phyloP scores from a whole-genome alignment of 2,329 filamentous ascomycete species.

The Cladosporium sp. region DNA sequence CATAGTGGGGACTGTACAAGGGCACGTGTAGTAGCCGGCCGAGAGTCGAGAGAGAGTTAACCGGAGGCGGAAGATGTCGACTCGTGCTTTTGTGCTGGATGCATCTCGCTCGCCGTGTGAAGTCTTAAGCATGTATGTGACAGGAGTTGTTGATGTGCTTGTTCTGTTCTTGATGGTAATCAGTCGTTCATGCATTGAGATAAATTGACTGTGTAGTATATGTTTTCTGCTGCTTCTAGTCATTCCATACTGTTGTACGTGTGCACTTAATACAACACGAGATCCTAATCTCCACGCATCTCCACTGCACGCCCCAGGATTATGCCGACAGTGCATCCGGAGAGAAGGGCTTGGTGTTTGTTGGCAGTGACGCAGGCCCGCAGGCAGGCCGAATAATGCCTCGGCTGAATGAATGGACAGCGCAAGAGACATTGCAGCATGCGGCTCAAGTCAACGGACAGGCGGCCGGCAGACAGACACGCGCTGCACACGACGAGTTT shows the following conservation, averaged over 20 bases:
- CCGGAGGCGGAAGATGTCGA: neutral
- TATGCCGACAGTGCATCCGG: neutral
- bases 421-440: constrained; percentile 3
- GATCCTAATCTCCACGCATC: neutral
- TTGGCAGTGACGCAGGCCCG: neutral
- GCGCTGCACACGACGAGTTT: neutral
- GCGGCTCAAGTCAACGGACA: constrained; percentile 11
- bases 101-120: no score
- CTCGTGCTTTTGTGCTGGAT: neutral
- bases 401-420: constrained; percentile 10
- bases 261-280: neutral
- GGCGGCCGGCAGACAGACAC: neutral
- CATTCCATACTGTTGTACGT: neutral
- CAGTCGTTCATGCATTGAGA: no score
- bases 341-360: constrained; percentile 8
- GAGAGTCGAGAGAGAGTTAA: neutral
- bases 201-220: no score
- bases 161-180: no score
- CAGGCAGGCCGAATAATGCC: neutral
- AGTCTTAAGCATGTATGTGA: no score
- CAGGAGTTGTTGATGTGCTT: no score
- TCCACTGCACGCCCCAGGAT: constrained; percentile 5
- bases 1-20: neutral
- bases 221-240: no score
- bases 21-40: neutral